A percentile compares a stretch with the other conserved stretches of the same genome.
Conservation (phyloP, 2,329 filamentous ascomycete genomes). For the Cladosporium colombiae region DNA sequence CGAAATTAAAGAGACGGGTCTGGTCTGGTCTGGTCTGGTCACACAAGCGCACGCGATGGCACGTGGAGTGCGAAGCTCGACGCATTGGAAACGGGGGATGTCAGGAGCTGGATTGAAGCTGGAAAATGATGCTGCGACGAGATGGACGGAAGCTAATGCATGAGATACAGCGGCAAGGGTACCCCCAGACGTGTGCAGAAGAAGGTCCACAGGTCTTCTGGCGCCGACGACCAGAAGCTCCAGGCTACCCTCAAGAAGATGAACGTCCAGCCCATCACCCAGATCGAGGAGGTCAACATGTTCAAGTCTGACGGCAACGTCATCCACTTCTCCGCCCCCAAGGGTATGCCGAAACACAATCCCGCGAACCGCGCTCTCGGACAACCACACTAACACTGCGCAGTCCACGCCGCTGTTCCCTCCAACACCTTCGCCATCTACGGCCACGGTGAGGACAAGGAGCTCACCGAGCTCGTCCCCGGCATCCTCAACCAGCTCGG, state of each 20-base stretch:
- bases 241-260: constrained; percentile 98
- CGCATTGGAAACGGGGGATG: background rate
- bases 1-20: constrained; percentile 3
- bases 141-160: constrained; percentile 10
- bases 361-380: background rate
- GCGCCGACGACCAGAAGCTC: constrained; percentile 99
- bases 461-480: constrained; percentile 98
- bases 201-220: constrained; percentile 90
- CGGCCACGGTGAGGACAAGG: constrained; percentile 98
- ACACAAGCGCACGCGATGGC: constrained; percentile 1
- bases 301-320: constrained; percentile 99
- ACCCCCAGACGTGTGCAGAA: constrained; percentile 97
- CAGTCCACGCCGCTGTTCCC: constrained; percentile 95
- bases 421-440: constrained; percentile 99
- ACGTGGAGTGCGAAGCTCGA: background rate
- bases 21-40: background rate
- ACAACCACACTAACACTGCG: constrained; percentile 20
- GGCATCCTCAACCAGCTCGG: constrained; percentile 99
- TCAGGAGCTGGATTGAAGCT: background rate
- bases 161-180: constrained; percentile 77
- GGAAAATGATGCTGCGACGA: constrained; percentile 6
- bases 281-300: constrained; percentile 99
- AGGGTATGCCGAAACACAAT: constrained; percentile 62
- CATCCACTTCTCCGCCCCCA: constrained; percentile 97
- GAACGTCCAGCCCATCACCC: constrained; percentile 98